These are phyloP conservation scores for Halophytophthora batemanensis DNA, from an alignment of 352 stramenopile genomes.

Conservation along the genomic window DNA sequence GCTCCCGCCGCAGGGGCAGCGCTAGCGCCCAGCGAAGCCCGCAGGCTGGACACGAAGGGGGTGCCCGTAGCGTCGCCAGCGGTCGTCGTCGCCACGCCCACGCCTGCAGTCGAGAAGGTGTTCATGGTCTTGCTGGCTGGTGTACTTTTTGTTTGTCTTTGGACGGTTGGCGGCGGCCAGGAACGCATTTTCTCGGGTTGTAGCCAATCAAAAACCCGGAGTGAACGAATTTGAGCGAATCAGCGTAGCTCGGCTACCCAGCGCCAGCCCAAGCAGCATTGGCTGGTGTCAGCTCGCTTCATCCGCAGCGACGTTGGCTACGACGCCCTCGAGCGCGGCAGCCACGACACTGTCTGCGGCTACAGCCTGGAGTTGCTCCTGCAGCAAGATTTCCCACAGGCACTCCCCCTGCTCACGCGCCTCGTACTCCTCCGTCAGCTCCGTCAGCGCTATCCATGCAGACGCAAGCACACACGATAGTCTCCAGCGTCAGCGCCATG, in stretches of 20 bases:
- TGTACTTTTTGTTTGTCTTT: slow-evolving; percentile 6
- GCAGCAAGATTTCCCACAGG: slow-evolving; percentile 8
- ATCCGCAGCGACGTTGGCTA: not conserved
- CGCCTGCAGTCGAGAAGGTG: too few relatives aligned
- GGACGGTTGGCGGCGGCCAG: not conserved
- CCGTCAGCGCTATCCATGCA: slow-evolving; percentile 21
- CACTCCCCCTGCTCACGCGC: slow-evolving; percentile 3
- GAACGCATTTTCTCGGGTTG: too few relatives aligned
- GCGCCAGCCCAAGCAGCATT: not conserved
- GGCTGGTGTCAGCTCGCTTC: too few relatives aligned
- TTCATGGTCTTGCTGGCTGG: too few relatives aligned
- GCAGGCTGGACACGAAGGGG: slow-evolving; percentile 45
- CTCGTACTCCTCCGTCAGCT: slow-evolving; percentile 24
- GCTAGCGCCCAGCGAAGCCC: slow-evolving; percentile 22
- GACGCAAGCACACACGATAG: not conserved
- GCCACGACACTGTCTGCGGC: slow-evolving; percentile 3
- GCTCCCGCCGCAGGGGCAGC: slow-evolving; percentile 5
- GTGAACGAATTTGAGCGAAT: too few relatives aligned
- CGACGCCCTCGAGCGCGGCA: not conserved
- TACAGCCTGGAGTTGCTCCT: slow-evolving; percentile 8
- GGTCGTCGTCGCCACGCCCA: too few relatives aligned
- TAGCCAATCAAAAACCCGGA: too few relatives aligned
- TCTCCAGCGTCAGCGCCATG: not conserved
- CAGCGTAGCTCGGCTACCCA: too few relatives aligned
- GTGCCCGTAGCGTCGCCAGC: not conserved